Evolutionary conservation across 1,139 yeast genomes (phyloP), one percentile per base, ranked within the genome.

Genomic region (Yamadazyma conglobata): DNA sequence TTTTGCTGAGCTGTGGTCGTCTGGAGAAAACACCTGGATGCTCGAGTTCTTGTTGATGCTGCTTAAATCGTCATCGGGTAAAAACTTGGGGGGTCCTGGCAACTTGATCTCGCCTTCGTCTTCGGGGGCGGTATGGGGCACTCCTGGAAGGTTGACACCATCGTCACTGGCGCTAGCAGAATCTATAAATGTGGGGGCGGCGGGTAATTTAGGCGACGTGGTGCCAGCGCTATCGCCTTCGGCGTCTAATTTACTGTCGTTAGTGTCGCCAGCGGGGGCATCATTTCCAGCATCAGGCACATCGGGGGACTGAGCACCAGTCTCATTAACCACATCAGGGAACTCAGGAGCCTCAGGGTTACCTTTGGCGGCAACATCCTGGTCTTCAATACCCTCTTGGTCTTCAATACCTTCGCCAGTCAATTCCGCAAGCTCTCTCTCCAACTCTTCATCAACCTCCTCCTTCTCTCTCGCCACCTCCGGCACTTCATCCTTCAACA

Each of bases 61-160:
- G 3, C 61, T 46, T 17, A 61, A 35, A 31, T 64, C 72, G 29
- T 60, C 68, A 36, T 64, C 68, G 1, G 72, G 71, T 21, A 64
- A 49, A 39, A 60, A 63, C 34, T 52, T 61, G 6, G 73, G 73
- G 1, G 70, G 69, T 0, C 70, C 70, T 0, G 73, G 73, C 22
- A 66, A 50, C 34, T 51, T 55, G 12, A 64, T 16, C 37, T 50
- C 37, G 37, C 37, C 43, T 7, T 40, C 41, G 15, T 47, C 54
- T n/a, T 50, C 55, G 0, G 70, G 70, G 3, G 54, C 43, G 32
- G 57, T 46, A 36, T 53, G 60, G 2, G 64, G 64, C 0, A 54
- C 64, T 3, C 54, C 57, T 3, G 64, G 64, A 10, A 60, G 43
- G 2, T 35, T 34, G n/a, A 48, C 35, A 17, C 30, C 38, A 6